Evolutionary conservation across 495 filamentous ascomycete genomes (phyloP), one percentile per base, ranked within the genome.

Genomic region (Cryomyces minteri): DNA sequence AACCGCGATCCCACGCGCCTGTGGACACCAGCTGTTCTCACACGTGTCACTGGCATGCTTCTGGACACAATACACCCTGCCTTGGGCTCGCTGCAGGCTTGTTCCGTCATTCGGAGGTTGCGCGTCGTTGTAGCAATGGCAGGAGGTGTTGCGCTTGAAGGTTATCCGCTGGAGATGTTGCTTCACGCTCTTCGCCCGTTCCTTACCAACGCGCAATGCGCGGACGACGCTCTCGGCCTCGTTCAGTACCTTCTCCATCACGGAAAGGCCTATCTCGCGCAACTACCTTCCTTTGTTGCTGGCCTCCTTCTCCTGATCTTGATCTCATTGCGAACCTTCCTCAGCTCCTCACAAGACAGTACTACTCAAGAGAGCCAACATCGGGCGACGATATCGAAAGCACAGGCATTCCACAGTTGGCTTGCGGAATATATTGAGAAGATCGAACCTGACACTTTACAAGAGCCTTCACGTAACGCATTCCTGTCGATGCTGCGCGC

Each of bases 131-230:
- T 95, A 18, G 83, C 76, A 42, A 59, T 96, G 48, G 79, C 85
- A 39, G 86, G 84, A 6, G 54, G 68, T 12, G 67, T 74, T 12
- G 83, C 82, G 29, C 64, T 80, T 37, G 61, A 74, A 41, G 80
- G 79, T 1, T 96, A 95, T 60, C 82, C 84, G 5, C 61, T 96
- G n/a, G 84, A 96, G 55, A 92, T 94, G 86, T 65, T 88, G 0
- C 66, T 96, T 28, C 81, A 86, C 53, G 75, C 84, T 4, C 68
- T 96, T 37, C 69, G 79, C 12, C 78, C 80, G 2, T 94, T 83
- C 49, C 67, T 95, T 14, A 73, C 75, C 1, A 83, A 95, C 53
- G 63, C 74, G 2, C 76, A 87, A 54, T 96, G 88, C 58, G 81
- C 87, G n/a, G 84, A 94, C 51, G 90, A 99, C 65, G 76, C 84